Evolutionary conservation across 306 rosid genomes (phyloP).

Genomic region (Quercus berberidifolia): DNA sequence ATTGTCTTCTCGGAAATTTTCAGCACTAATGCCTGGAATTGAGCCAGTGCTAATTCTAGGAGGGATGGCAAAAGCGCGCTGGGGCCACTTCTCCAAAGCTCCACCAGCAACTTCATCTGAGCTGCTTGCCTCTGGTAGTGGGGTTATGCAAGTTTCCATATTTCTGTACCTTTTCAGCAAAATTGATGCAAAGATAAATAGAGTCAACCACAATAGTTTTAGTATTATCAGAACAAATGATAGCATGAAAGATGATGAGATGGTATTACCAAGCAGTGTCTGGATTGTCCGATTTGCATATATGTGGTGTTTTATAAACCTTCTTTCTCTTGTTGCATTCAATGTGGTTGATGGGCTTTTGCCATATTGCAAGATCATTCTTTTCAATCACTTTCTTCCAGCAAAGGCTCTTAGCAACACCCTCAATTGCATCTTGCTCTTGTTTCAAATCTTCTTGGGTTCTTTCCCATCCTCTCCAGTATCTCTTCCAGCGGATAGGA

Average conservation of each 20-base stretch:
- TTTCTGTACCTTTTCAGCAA: constrained; percentile 56
- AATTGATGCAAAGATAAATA: not conserved
- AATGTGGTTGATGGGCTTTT: constrained; percentile 79
- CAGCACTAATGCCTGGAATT: constrained; percentile 46
- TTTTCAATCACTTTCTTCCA: constrained; percentile 83
- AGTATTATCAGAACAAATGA: not conserved
- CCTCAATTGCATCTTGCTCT: constrained; percentile 83
- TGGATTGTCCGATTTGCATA: constrained; percentile 74
- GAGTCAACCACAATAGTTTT: not conserved
- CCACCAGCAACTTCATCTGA: constrained; percentile 70
- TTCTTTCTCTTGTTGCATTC: constrained; percentile 58
- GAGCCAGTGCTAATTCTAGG: constrained; percentile 77
- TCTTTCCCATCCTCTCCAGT: constrained; percentile 96
- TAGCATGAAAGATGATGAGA: not conserved
- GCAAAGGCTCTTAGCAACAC: constrained; percentile 60
- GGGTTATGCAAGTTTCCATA: constrained; percentile 85
- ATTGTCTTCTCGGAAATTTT: constrained; percentile 61
- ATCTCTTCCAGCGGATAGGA: constrained; percentile 78
- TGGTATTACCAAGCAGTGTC: constrained; percentile 68
- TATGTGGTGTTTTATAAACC: constrained; percentile 58
- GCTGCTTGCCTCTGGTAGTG: constrained; percentile 61
- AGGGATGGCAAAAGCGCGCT: constrained; percentile 70
- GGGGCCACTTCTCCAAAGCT: constrained; percentile 82
- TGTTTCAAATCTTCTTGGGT: constrained; percentile 73
- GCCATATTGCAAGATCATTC: constrained; percentile 78